These are phyloP conservation scores for Pilaira anomala DNA, from an alignment of 192 early-diverging fungal genomes.

Conservation along the genomic window DNA sequence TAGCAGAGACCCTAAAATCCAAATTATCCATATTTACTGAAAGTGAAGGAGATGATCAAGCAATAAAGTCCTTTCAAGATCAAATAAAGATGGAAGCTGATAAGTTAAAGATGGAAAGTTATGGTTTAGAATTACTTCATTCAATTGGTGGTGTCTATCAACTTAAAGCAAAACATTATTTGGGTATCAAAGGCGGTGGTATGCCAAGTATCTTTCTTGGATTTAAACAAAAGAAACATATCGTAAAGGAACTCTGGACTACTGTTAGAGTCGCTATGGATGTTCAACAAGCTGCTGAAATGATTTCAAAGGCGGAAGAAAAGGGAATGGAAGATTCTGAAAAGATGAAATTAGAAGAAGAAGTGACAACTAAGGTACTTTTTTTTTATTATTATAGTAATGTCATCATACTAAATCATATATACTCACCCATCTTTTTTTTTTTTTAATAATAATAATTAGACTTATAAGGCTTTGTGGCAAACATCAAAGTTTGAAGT, in stretches of 20 bases:
- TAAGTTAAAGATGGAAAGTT: slow-evolving; percentile 73
- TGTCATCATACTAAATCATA: too few relatives aligned
- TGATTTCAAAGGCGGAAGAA: slow-evolving; percentile 31
- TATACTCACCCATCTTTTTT: background rate
- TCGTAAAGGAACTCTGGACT: slow-evolving; percentile 40
- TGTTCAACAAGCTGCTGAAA: slow-evolving; percentile 24
- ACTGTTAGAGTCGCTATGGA: slow-evolving; percentile 35
- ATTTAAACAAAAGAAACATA: slow-evolving; percentile 47
- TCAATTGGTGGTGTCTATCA: slow-evolving; percentile 78
- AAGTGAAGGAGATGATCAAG: slow-evolving; percentile 44
- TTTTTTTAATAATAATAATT: too few relatives aligned
- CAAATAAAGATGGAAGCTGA: slow-evolving; percentile 72
- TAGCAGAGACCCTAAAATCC: slow-evolving; percentile 59
- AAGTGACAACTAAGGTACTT: slow-evolving; percentile 33
- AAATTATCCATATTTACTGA: slow-evolving; percentile 76
- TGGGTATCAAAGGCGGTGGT: slow-evolving; percentile 46
- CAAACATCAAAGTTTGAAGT: slow-evolving; percentile 42
- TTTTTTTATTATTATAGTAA: too few relatives aligned
- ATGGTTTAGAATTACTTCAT: slow-evolving; percentile 83
- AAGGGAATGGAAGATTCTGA: slow-evolving; percentile 29
- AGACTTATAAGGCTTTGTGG: slow-evolving; percentile 37
- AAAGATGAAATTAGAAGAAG: slow-evolving; percentile 37
- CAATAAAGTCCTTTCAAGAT: slow-evolving; percentile 60
- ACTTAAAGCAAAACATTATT: slow-evolving; percentile 72
- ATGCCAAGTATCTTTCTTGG: slow-evolving; percentile 36